Evolutionary conservation across 2,329 filamentous ascomycete genomes (phyloP).

Genomic region (Phoma herbarum): DNA sequence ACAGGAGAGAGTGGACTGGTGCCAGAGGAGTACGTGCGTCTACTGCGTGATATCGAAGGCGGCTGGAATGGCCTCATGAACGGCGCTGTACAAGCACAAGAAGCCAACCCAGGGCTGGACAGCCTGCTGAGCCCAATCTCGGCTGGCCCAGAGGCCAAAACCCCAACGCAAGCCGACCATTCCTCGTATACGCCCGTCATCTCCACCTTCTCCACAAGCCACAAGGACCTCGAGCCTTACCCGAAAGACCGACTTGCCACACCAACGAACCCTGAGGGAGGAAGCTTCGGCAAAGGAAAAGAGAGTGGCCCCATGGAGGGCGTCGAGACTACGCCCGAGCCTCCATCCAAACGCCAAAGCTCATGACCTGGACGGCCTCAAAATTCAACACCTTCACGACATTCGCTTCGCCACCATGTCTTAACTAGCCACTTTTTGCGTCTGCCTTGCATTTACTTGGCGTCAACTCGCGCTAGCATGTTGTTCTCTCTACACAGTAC

Average conservation of each 20-base stretch:
- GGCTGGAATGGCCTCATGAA: constrained; percentile 67
- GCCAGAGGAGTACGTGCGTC: constrained; percentile 92
- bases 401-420: constrained; percentile 46
- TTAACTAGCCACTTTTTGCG: constrained; percentile 36
- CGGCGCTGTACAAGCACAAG: constrained; percentile 37
- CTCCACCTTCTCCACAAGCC: constrained; percentile 62
- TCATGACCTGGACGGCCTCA: constrained; percentile 13
- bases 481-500: constrained; percentile 19
- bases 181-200: constrained; percentile 56
- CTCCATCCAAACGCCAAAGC: constrained; percentile 18
- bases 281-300: constrained; percentile 29
- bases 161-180: constrained; percentile 52
- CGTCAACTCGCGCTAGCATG: constrained; percentile 21
- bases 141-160: constrained; percentile 50
- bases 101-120: constrained; percentile 35
- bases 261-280: constrained; percentile 43
- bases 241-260: constrained; percentile 54
- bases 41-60: constrained; percentile 92
- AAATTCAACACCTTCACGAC: constrained; percentile 30
- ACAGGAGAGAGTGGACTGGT: constrained; percentile 94
- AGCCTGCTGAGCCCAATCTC: constrained; percentile 46
- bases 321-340: constrained; percentile 27
- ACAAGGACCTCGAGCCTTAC: constrained; percentile 59
- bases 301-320: constrained; percentile 41
- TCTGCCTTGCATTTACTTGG: constrained; percentile 29